Evolutionary conservation across 116 monocot species (phyloP).

Genomic region (Dioscorea cayenensis): DNA sequence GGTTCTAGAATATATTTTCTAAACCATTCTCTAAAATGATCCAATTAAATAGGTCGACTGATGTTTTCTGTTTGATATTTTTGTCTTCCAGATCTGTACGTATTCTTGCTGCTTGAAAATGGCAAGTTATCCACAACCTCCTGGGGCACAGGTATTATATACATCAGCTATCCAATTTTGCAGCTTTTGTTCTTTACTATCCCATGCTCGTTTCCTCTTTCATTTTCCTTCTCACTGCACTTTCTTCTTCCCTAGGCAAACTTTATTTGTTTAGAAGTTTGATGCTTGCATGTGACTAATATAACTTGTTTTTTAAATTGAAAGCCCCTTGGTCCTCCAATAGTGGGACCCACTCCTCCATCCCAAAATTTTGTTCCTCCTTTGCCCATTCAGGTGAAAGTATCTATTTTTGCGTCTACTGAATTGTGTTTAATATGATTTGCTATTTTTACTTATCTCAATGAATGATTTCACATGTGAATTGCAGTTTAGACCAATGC

Average conservation of each 20-base stretch:
- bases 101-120: slow-evolving; percentile 4
- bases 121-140: slow-evolving; percentile 9
- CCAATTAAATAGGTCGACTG: background rate
- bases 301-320: background rate
- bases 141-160: slow-evolving; percentile 13
- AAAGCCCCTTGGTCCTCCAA: slow-evolving; percentile 13
- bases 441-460: background rate
- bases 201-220: too few species aligned
- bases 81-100: background rate
- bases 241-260: background rate
- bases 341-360: slow-evolving; percentile 7
- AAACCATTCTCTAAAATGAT: background rate
- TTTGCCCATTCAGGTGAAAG: slow-evolving; percentile 9
- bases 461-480: background rate
- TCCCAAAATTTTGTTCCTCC: slow-evolving; percentile 14
- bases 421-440: background rate
- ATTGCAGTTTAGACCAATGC: slow-evolving; percentile 66
- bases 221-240: background rate
- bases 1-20: background rate
- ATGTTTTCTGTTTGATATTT: background rate
- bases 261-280: too few species aligned
- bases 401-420: background rate
- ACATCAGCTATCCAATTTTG: background rate
- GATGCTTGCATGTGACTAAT: background rate
- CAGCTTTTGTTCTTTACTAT: background rate